Evolutionary conservation across 2,329 filamentous ascomycete species (phyloP).

Genomic region (Pyricularia pennisetigena): DNA sequence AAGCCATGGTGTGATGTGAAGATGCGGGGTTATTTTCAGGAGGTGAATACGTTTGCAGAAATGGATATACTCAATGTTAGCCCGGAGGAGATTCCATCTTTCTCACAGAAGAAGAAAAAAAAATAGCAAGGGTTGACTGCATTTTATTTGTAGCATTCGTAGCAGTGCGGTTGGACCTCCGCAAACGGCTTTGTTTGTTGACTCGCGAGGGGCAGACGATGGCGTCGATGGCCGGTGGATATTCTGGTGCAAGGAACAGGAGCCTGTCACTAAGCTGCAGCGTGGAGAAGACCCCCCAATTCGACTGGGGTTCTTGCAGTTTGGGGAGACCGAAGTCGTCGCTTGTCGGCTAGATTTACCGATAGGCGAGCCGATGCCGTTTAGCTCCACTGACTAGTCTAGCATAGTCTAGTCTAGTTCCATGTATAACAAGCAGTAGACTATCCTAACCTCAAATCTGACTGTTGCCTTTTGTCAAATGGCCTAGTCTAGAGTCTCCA

Average conservation of each 20-base stretch:
- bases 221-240: background rate
- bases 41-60: background rate
- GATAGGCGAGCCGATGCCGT: conserved; percentile 1
- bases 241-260: background rate
- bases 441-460: background rate
- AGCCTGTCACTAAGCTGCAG: background rate
- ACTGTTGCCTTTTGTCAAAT: background rate
- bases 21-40: background rate
- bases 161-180: too few relatives aligned
- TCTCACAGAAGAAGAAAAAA: background rate
- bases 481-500: background rate
- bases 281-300: background rate
- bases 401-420: background rate
- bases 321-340: background rate
- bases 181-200: background rate
- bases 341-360: background rate
- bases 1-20: background rate
- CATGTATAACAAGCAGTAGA: too few relatives aligned
- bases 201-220: background rate
- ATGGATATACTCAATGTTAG: background rate
- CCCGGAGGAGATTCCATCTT: background rate
- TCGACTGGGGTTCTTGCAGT: background rate
- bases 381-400: background rate
- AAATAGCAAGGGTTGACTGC: background rate
- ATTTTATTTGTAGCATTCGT: background rate